A percentile compares a stretch with the other conserved stretches of the same genome.
Evolutionary conservation across 352 stramenopile species (phyloP).

Genomic region (Globisporangium mamillatum): DNA sequence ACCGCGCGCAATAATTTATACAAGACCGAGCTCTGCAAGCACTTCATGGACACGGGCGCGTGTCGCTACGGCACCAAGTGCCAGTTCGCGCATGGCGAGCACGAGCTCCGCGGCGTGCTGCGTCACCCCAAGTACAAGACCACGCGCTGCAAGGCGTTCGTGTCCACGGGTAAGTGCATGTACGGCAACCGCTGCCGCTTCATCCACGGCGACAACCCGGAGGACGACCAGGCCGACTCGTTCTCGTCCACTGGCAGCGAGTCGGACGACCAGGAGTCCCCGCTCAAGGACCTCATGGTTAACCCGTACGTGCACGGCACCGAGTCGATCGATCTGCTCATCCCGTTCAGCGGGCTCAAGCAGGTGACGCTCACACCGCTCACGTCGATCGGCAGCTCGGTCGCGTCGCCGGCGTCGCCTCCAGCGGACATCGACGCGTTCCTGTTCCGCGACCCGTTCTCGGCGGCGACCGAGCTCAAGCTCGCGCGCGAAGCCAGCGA

Average conservation of each 20-base stretch:
- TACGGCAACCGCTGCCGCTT: constrained; percentile 88
- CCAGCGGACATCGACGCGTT: constrained; percentile 21
- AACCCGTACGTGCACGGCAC: constrained; percentile 65
- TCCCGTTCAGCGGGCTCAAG: constrained; percentile 66
- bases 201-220: constrained; percentile 65
- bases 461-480: constrained; percentile 25
- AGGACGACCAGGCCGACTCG: constrained; percentile 36
- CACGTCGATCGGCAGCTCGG: constrained; percentile 38
- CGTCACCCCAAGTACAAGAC: constrained; percentile 92
- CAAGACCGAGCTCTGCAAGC: constrained; percentile 92
- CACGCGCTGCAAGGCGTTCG: constrained; percentile 86
- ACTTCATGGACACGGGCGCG: constrained; percentile 82
- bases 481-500: constrained; percentile 23
- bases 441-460: constrained; percentile 53
- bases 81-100: constrained; percentile 87
- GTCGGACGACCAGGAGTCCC: constrained; percentile 55
- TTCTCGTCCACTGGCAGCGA: constrained; percentile 64
- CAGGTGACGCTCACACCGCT: constrained; percentile 59
- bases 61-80: constrained; percentile 88
- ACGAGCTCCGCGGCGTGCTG: constrained; percentile 82
- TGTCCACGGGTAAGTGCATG: constrained; percentile 82
- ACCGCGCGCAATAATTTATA: constrained; percentile 87
- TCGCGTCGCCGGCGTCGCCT: constrained; percentile 22
- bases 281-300: constrained; percentile 51
- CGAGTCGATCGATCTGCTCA: constrained; percentile 58